A percentile compares a stretch with the other conserved stretches of the same genome.
Evolutionary conservation across 2,329 filamentous ascomycete genomes (phyloP).

Genomic region (Penicillium sp.): DNA sequence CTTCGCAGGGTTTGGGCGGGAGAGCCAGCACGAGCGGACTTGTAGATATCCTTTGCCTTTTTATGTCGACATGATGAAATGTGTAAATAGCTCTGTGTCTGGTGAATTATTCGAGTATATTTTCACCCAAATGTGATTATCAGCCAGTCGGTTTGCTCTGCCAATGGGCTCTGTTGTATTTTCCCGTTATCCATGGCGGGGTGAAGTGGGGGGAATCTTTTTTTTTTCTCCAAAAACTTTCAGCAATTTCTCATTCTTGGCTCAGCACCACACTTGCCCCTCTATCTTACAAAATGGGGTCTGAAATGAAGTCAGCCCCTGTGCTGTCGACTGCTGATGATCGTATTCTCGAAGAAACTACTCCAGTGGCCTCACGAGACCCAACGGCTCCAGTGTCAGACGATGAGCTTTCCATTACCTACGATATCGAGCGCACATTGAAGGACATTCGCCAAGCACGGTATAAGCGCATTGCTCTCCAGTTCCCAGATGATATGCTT

Average conservation of each 20-base stretch:
- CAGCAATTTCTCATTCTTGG: slow-evolving; percentile 17
- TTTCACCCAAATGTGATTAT: background rate
- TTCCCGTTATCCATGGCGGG: slow-evolving; percentile 30
- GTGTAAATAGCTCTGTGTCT: background rate
- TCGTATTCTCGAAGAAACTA: slow-evolving; percentile 58
- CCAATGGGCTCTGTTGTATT: slow-evolving; percentile 23
- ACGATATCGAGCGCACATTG: slow-evolving; percentile 81
- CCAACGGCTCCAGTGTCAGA: slow-evolving; percentile 51
- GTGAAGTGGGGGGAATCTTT: slow-evolving; percentile 31
- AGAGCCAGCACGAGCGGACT: slow-evolving; percentile 55
- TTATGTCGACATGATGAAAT: background rate
- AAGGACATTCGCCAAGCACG: slow-evolving; percentile 68
- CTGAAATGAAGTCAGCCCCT: slow-evolving; percentile 49
- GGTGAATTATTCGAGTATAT: background rate
- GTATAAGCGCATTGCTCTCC: slow-evolving; percentile 80
- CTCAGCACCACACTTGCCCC: slow-evolving; percentile 6
- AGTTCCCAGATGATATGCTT: slow-evolving; percentile 94
- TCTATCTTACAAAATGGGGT: slow-evolving; percentile 24
- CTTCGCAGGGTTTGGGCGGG: slow-evolving; percentile 63
- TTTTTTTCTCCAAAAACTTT: slow-evolving; percentile 20
- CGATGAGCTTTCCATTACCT: slow-evolving; percentile 71
- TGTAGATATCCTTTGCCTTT: slow-evolving; percentile 37
- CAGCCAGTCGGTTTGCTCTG: slow-evolving; percentile 13
- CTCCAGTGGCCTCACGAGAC: slow-evolving; percentile 40
- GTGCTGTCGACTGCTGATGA: slow-evolving; percentile 64